Conservation (phyloP, 179 eudicot genomes). For the Camellia oleifera region DNA sequence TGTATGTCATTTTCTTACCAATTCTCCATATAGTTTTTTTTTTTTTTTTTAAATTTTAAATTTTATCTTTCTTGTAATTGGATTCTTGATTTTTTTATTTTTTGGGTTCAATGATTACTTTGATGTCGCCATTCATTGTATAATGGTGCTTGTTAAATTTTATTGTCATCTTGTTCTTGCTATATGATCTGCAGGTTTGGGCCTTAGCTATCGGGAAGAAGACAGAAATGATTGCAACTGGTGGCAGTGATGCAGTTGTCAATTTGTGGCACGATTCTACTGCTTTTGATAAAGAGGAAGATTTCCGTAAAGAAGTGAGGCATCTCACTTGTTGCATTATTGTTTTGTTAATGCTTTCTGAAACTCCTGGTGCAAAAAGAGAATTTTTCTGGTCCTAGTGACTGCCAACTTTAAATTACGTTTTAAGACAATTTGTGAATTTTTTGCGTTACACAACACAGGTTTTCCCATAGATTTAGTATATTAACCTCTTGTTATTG, state of each 20-base stretch:
- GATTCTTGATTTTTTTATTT: neutral
- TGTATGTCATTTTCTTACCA: neutral
- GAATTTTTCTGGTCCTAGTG: neutral
- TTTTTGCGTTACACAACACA: neutral
- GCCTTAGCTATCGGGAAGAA: constrained; percentile 88
- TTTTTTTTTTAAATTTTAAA: neutral
- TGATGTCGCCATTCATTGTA: neutral
- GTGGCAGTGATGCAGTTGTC: constrained; percentile 92
- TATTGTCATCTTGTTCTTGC: constrained; percentile 1
- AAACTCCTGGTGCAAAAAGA: neutral
- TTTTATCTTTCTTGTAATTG: neutral
- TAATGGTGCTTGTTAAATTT: neutral
- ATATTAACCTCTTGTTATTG: neutral
- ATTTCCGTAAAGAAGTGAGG: constrained; percentile 82
- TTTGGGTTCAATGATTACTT: neutral
- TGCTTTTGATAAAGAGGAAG: constrained; percentile 89
- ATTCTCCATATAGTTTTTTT: too few relatives aligned
- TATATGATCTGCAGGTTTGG: constrained; percentile 58
- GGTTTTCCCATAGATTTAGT: too few relatives aligned
- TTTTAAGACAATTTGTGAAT: neutral
- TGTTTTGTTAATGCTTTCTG: neutral
- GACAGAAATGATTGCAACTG: constrained; percentile 95
- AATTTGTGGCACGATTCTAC: constrained; percentile 95
- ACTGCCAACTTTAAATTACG: neutral
- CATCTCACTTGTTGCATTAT: constrained; percentile 10